A percentile compares a stretch with the other conserved stretches of the same genome.
phyloP scores from a whole-genome alignment of 2,329 filamentous ascomycete species.

The Verticillium nubilum region DNA sequence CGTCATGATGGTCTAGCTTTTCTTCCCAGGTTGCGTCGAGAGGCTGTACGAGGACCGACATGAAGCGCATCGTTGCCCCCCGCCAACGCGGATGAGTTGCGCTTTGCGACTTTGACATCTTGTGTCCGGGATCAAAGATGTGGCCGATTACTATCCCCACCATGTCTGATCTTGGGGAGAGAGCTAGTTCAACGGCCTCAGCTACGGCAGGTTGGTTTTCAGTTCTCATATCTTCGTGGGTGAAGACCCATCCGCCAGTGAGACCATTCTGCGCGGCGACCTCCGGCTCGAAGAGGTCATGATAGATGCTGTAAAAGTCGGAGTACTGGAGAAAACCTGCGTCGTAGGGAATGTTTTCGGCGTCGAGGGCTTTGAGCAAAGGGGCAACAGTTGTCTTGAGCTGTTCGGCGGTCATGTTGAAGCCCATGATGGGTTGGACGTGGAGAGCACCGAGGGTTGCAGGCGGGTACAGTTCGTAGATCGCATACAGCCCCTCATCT shows the following conservation, averaged over 20 bases:
- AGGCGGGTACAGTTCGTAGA: constrained; percentile 10
- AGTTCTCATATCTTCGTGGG: constrained; percentile 7
- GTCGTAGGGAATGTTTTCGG: constrained; percentile 8
- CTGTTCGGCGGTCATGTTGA: constrained; percentile 11
- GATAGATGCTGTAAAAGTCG: constrained; percentile 9
- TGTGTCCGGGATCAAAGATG: constrained; percentile 7
- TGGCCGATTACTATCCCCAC: constrained; percentile 7
- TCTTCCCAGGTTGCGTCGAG: constrained; percentile 5
- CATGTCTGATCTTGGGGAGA: constrained; percentile 20
- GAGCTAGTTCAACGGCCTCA: constrained; percentile 25
- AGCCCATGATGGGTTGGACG: constrained; percentile 13
- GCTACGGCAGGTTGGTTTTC: constrained; percentile 20
- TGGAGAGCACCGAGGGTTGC: constrained; percentile 6
- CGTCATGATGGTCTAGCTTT: constrained; percentile 7
- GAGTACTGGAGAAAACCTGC: constrained; percentile 4
- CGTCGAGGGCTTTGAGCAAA: constrained; percentile 6
- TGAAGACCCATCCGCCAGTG: constrained; percentile 12
- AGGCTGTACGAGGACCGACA: constrained; percentile 8
- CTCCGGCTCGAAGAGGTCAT: constrained; percentile 11
- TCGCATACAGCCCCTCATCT: constrained; percentile 8
- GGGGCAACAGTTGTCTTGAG: constrained; percentile 6
- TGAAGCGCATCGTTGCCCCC: constrained; percentile 7
- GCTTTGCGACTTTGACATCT: constrained; percentile 2
- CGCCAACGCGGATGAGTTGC: constrained; percentile 11
- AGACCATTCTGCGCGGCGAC: constrained; percentile 10